A percentile compares a stretch with the other conserved stretches of the same genome.
These are phyloP conservation scores for Lactarius indigo DNA, from an alignment of 768 basidiomycete species.

Conservation along the genomic window DNA sequence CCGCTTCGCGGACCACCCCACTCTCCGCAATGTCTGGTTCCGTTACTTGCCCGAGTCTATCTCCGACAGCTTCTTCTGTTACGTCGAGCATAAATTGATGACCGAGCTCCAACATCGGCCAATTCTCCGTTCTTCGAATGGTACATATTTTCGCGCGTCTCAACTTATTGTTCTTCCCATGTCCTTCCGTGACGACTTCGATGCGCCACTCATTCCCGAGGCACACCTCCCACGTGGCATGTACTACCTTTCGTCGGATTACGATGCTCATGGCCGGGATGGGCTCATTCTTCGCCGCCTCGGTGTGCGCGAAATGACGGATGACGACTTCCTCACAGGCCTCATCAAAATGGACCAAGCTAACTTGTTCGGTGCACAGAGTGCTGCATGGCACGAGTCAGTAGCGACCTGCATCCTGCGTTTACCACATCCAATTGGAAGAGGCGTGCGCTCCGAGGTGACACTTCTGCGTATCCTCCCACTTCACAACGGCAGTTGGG, in stretches of 20 bases:
- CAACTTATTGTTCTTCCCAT: slow-evolving; percentile 13
- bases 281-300: slow-evolving; percentile 10
- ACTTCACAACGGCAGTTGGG: slow-evolving; percentile 16
- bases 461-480: slow-evolving; percentile 16
- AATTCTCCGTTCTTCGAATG: slow-evolving; percentile 26
- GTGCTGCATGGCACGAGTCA: slow-evolving; percentile 14
- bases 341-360: slow-evolving; percentile 13
- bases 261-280: background rate
- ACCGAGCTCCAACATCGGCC: slow-evolving; percentile 5
- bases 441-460: background rate
- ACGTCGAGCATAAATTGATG: slow-evolving; percentile 15
- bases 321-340: slow-evolving; percentile 9
- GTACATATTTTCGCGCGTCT: slow-evolving; percentile 16
- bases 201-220: slow-evolving; percentile 13
- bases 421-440: background rate
- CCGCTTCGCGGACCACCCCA: slow-evolving; percentile 21
- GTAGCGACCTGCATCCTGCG: background rate
- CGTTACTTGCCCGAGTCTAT: slow-evolving; percentile 28
- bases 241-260: slow-evolving; percentile 21
- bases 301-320: slow-evolving; percentile 21
- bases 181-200: slow-evolving; percentile 1
- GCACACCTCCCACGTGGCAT: background rate
- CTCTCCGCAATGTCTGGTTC: slow-evolving; percentile 28
- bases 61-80: slow-evolving; percentile 24
- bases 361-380: background rate